phyloP scores from a whole-genome alignment of 2,329 filamentous ascomycete species.

The Gliomastix tumulicola region DNA sequence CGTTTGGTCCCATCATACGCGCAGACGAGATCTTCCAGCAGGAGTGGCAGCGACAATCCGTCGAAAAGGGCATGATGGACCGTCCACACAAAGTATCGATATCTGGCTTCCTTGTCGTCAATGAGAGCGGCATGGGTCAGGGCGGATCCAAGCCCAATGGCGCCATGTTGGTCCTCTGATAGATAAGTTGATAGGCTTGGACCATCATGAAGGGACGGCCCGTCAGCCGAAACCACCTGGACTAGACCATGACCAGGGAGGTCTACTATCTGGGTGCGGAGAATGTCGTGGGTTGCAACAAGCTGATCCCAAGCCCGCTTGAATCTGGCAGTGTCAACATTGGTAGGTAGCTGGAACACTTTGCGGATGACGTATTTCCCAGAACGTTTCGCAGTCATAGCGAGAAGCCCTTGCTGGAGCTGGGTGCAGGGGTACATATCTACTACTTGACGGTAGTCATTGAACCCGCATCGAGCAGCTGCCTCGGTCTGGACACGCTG shows the following conservation, averaged over 20 bases:
- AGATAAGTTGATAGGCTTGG: slow-evolving; percentile 21
- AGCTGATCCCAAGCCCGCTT: slow-evolving; percentile 1
- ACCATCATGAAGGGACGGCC: slow-evolving; percentile 19
- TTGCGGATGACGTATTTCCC: slow-evolving; percentile 1
- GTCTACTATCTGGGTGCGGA: not conserved
- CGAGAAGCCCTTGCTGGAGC: slow-evolving; percentile 4
- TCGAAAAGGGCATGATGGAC: slow-evolving; percentile 12
- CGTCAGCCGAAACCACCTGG: slow-evolving; percentile 30
- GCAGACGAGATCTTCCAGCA: not conserved
- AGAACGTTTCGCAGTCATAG: not conserved
- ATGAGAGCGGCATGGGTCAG: slow-evolving; percentile 10
- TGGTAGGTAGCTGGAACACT: not conserved
- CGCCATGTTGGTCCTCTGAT: slow-evolving; percentile 18
- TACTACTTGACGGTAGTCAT: not conserved
- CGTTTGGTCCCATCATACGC: not conserved
- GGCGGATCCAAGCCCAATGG: slow-evolving; percentile 11
- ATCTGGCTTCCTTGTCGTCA: not conserved
- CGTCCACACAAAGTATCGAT: slow-evolving; percentile 10
- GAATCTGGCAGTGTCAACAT: not conserved
- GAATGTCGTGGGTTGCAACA: not conserved
- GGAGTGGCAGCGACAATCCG: slow-evolving; percentile 5
- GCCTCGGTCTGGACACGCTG: not conserved
- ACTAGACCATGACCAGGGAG: slow-evolving; percentile 21
- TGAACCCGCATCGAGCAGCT: slow-evolving; percentile 8
- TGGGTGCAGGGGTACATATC: slow-evolving; percentile 3